A percentile compares a stretch with the other conserved stretches of the same genome.
These are phyloP conservation scores for Solanum pennellii DNA, from an alignment of 257 asterid species.

Conservation along the genomic window DNA sequence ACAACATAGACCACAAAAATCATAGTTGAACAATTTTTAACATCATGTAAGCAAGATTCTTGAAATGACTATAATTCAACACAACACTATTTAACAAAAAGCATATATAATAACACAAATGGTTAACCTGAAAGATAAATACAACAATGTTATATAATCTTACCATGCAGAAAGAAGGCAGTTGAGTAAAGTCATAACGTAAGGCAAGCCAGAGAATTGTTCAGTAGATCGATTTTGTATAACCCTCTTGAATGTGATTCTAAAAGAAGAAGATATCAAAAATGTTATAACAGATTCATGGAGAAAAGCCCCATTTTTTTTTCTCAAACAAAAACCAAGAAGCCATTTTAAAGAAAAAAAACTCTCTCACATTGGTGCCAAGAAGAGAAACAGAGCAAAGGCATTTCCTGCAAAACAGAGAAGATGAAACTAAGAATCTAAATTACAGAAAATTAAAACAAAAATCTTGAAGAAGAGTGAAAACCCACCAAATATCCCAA, in stretches of 20 bases:
- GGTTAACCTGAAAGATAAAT: neutral
- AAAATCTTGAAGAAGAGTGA: neutral
- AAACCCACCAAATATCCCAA: slow-evolving; percentile 56
- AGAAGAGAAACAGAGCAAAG: slow-evolving; percentile 68
- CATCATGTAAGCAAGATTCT: neutral
- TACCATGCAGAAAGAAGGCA: slow-evolving; percentile 84
- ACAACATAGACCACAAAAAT: neutral
- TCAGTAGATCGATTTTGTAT: slow-evolving; percentile 43
- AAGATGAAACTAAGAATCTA: neutral
- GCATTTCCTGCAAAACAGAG: slow-evolving; percentile 46
- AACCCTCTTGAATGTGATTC: slow-evolving; percentile 78
- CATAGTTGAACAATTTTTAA: neutral
- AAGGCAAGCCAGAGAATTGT: slow-evolving; percentile 81
- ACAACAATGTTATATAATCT: neutral
- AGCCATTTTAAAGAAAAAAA: neutral
- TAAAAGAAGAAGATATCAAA: neutral
- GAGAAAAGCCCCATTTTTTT: neutral
- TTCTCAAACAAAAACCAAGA: neutral
- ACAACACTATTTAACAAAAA: neutral
- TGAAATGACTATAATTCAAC: neutral
- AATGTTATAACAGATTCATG: neutral
- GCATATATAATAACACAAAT: neutral
- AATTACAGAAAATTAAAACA: neutral
- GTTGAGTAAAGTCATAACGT: slow-evolving; percentile 76
- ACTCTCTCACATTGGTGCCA: slow-evolving; percentile 67